Evolutionary conservation across 2,329 filamentous ascomycete genomes (phyloP), one percentile per base, ranked within the genome.

Genomic region (Xenosphaeropsis pyriputrescens): DNA sequence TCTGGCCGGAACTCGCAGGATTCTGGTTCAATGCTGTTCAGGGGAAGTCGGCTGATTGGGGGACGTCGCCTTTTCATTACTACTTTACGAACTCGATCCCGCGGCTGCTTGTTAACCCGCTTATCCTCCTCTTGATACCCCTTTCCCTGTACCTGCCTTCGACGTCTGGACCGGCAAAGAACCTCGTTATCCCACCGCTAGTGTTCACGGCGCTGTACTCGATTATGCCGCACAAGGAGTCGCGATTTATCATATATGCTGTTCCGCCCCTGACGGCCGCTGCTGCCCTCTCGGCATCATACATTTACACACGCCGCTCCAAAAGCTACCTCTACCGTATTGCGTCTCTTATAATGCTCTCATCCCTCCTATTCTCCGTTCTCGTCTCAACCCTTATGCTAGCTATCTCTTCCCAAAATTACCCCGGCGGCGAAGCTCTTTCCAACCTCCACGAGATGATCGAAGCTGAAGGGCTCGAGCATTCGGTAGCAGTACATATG

Each of bases 1-100:
- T 93, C 19, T 98, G 91, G 91, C 88, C 91, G 1, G 91, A 98
- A 57, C 74, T 93, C 43, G 75, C 72, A 48, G 86, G 76, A 2
- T 96, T 98, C 62, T 77, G 83, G 57, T 96, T 82, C 68, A 98
- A 98, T 57, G 86, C 85, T 39, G 61, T 96, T 36, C 70, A 81
- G 38, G 85, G 86, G 16, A 79, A 84, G 41, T 83, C 88, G 1
- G 79, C 82, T 3, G 73, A 81, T 46, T 98, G 91, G 91, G 91
- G 91, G 26, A 79, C 79, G 7, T 82, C 79, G 7, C 82, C 86
- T 0, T 89, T 79, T 73, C 67, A 85, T 53, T 93, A 79, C 60
- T 98, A 98, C 61, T 85, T 93, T 54, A 64, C 69, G 17, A 85
- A 79, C 17, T 77, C 85, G 1, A 61, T 96, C 1, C 89, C 89